Conservation (phyloP, 2,329 filamentous ascomycete genomes). For the Colletotrichum shisoi region DNA sequence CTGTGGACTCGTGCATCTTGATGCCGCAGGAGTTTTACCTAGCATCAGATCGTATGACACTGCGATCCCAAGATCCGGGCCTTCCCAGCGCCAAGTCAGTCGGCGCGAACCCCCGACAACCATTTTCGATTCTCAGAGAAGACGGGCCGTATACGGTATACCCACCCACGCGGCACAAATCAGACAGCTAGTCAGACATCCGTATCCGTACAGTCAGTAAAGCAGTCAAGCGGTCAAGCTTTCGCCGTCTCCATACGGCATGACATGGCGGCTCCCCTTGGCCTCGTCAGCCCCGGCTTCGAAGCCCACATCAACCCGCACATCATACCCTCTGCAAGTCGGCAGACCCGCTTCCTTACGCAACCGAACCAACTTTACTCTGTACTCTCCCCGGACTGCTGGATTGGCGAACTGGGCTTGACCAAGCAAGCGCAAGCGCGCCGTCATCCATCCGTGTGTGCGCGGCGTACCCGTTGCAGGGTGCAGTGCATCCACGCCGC, state of each 20-base stretch:
- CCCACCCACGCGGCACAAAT: background rate
- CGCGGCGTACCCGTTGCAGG: too few species aligned
- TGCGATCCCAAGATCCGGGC: slow-evolving; percentile 4
- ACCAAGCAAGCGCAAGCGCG: slow-evolving; percentile 28
- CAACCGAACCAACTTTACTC: slow-evolving; percentile 21
- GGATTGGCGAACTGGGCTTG: background rate
- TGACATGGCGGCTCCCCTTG: slow-evolving; percentile 35
- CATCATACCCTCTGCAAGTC: slow-evolving; percentile 5
- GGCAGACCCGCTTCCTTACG: slow-evolving; percentile 20
- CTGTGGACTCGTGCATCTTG: slow-evolving; percentile 10
- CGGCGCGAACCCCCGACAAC: background rate
- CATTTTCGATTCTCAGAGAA: background rate
- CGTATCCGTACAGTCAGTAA: too few species aligned
- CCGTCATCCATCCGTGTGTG: background rate
- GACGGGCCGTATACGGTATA: background rate
- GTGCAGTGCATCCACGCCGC: background rate
- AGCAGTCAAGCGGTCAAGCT: slow-evolving; percentile 23
- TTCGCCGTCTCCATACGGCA: slow-evolving; percentile 27
- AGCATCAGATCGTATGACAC: background rate
- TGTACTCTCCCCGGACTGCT: slow-evolving; percentile 11
- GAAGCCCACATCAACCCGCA: slow-evolving; percentile 13
- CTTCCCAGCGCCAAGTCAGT: slow-evolving; percentile 6
- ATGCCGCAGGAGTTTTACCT: background rate
- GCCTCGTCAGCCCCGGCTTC: slow-evolving; percentile 28
- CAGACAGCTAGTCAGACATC: too few species aligned